These are phyloP conservation scores for Mycogone perniciosa DNA, from an alignment of 2,329 filamentous ascomycete species.

Conservation along the genomic window DNA sequence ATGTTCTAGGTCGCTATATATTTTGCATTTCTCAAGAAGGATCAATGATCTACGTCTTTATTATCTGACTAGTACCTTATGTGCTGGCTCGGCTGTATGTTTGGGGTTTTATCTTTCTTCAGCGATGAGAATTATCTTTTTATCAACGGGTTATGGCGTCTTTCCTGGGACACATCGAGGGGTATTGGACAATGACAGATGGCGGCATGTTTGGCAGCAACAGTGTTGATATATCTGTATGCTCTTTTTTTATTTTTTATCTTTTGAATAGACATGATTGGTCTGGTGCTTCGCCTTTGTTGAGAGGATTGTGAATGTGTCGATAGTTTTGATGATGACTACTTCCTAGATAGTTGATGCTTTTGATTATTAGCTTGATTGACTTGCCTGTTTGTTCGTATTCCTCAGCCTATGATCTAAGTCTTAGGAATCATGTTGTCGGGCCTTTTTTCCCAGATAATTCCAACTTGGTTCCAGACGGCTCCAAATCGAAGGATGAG, in stretches of 20 bases:
- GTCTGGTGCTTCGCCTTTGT: not conserved
- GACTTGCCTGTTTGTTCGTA: no score
- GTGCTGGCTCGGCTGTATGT: slow-evolving; percentile 15
- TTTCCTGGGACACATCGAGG: slow-evolving; percentile 19
- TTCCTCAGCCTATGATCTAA: no score
- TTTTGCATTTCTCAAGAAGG: slow-evolving; percentile 14
- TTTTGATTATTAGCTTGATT: no score
- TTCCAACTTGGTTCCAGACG: no score
- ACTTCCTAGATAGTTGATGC: not conserved
- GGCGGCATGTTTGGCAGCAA: slow-evolving; percentile 20
- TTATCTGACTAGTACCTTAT: slow-evolving; percentile 10
- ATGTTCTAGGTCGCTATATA: slow-evolving; percentile 11
- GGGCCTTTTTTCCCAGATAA: no score
- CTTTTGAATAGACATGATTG: slow-evolving; percentile 23
- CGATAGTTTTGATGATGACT: not conserved
- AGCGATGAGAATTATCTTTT: slow-evolving; percentile 14
- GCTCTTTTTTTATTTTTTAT: slow-evolving; percentile 8
- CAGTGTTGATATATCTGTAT: slow-evolving; percentile 19
- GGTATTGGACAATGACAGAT: slow-evolving; percentile 23
- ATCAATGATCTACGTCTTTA: slow-evolving; percentile 2
- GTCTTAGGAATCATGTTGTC: no score
- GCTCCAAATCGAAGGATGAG: no score
- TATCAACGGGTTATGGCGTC: slow-evolving; percentile 24
- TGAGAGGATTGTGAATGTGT: not conserved
- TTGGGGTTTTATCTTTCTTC: slow-evolving; percentile 20